These are phyloP conservation scores for Candida patagonica DNA, from an alignment of 805 yeast genomes.

Conservation along the genomic window DNA sequence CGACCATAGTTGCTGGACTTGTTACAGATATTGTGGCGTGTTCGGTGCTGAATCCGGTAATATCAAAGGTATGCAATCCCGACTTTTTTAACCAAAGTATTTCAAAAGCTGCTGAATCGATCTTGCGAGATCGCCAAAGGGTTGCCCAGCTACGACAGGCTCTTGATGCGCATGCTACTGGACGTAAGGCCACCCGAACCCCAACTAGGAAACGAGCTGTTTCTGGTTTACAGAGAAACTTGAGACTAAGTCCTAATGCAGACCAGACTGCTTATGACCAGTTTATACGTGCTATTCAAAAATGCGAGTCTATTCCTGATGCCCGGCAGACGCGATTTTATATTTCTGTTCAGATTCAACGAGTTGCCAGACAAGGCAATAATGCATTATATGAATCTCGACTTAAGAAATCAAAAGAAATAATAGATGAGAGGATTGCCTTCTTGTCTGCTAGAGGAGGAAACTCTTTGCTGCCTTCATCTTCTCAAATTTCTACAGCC, in stretches of 20 bases:
- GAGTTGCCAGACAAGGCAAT: conserved; percentile 29
- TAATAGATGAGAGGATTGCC: conserved; percentile 25
- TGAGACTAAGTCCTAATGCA: conserved; percentile 33
- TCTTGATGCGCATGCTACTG: conserved; percentile 32
- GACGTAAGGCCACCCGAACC: neutral
- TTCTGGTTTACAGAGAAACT: conserved; percentile 1
- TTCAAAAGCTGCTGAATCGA: conserved; percentile 48
- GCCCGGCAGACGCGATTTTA: conserved; percentile 42
- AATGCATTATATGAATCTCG: conserved; percentile 24
- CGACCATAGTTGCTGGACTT: conserved; percentile 41
- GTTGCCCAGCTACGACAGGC: conserved; percentile 65
- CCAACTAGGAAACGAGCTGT: conserved; percentile 3
- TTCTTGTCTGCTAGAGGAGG: conserved; percentile 17
- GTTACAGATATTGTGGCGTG: conserved; percentile 56
- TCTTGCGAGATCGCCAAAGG: conserved; percentile 63
- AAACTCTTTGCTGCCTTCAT: neutral
- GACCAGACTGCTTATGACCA: conserved; percentile 34
- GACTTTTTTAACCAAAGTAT: conserved; percentile 68
- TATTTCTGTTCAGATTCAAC: conserved; percentile 38
- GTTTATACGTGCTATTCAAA: conserved; percentile 30
- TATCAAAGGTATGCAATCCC: conserved; percentile 50
- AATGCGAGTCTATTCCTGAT: conserved; percentile 31
- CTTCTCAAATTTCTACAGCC: neutral
- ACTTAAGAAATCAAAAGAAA: conserved; percentile 25
- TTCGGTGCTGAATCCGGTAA: conserved; percentile 44